Conservation (phyloP, 2,329 filamentous ascomycete genomes). For the Lecanicillium sp. region DNA sequence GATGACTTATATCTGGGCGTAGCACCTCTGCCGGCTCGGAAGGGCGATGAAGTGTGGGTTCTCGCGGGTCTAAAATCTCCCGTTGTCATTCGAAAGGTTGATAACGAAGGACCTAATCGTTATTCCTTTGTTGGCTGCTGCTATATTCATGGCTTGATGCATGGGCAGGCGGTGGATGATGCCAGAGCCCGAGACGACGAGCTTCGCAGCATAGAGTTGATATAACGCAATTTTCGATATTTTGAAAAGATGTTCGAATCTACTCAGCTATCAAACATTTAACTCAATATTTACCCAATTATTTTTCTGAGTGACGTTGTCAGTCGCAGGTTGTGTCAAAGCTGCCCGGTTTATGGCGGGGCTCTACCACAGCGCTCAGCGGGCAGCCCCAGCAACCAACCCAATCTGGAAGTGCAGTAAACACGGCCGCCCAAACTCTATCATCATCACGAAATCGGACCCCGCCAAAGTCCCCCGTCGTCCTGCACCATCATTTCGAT, state of each 20-base stretch:
- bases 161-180: slow-evolving; percentile 12
- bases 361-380: background rate
- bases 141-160: slow-evolving; percentile 20
- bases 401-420: slow-evolving; percentile 16
- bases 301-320: background rate
- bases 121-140: slow-evolving; percentile 18
- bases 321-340: no score
- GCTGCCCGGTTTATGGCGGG: background rate
- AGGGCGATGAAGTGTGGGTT: slow-evolving; percentile 21
- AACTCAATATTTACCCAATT: no score
- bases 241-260: no score
- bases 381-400: slow-evolving; percentile 14
- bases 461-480: background rate
- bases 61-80: slow-evolving; percentile 19
- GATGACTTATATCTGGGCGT: slow-evolving; percentile 17
- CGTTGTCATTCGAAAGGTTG: slow-evolving; percentile 11
- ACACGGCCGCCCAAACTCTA: slow-evolving; percentile 9
- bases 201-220: slow-evolving; percentile 14
- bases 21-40: slow-evolving; percentile 15
- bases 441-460: slow-evolving; percentile 9
- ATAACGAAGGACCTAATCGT: background rate
- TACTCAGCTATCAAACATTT: no score
- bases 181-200: background rate
- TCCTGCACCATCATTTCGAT: background rate
- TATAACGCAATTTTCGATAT: no score